A percentile compares a stretch with the other conserved stretches of the same genome.
Conservation (phyloP, 345 rosid species). For the Bruguiera sexangula region DNA sequence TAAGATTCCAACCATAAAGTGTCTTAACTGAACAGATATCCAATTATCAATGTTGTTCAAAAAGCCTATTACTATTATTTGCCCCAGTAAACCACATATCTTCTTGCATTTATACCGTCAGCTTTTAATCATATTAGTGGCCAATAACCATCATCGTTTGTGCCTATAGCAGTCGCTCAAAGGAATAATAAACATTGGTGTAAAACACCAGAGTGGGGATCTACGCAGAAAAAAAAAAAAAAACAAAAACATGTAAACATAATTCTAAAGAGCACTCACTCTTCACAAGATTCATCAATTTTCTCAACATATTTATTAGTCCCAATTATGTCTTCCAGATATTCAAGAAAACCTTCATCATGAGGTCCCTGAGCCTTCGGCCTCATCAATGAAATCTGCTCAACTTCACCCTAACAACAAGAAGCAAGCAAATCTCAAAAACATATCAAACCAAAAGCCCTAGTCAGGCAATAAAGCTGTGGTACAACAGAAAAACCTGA, state of each 20-base stretch:
- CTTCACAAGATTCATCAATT: constrained; percentile 73
- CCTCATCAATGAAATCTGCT: constrained; percentile 98
- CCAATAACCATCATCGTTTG: not conserved
- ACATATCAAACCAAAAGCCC: constrained; percentile 1
- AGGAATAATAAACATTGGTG: not conserved
- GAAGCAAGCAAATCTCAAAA: constrained; percentile 12
- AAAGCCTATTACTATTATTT: too few species aligned
- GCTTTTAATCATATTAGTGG: not conserved
- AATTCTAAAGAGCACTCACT: constrained; percentile 47
- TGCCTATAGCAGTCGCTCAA: not conserved
- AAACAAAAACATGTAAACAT: constrained; percentile 8
- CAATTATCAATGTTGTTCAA: too few species aligned
- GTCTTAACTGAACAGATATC: too few species aligned
- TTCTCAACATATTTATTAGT: constrained; percentile 88
- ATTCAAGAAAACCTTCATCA: constrained; percentile 98
- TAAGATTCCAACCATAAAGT: not conserved
- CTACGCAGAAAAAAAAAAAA: not conserved
- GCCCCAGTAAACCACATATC: too few species aligned
- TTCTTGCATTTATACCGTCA: not conserved
- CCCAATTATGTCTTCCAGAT: constrained; percentile 93
- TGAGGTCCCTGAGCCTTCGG: constrained; percentile 96
- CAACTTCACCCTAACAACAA: constrained; percentile 87
- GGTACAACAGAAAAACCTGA: constrained; percentile 50
- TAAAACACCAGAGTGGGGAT: not conserved
- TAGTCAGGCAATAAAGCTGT: not conserved